A percentile compares a stretch with the other conserved stretches of the same genome.
These are phyloP conservation scores for Physaria fendleri DNA, from an alignment of 345 rosid genomes.

Conservation along the genomic window DNA sequence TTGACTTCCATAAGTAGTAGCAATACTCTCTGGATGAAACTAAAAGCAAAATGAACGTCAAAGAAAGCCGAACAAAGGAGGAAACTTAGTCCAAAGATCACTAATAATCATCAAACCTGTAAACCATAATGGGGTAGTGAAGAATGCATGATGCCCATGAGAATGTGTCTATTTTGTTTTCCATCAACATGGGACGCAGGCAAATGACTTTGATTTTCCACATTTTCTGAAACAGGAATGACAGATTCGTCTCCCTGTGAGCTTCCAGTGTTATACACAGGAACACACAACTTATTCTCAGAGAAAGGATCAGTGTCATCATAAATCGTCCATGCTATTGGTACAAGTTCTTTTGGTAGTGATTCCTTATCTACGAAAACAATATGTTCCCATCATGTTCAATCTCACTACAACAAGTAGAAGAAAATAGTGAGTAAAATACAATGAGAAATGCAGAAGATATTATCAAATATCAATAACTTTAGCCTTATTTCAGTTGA, in stretches of 20 bases:
- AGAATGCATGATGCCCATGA: conserved; percentile 91
- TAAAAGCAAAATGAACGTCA: conserved; percentile 35
- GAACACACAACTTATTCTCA: conserved; percentile 33
- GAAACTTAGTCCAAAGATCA: neutral
- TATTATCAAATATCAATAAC: neutral
- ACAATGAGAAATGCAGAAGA: neutral
- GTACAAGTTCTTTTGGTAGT: conserved; percentile 73
- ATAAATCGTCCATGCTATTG: conserved; percentile 79
- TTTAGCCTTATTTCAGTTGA: neutral
- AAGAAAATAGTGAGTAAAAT: conserved; percentile 6
- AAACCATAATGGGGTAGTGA: conserved; percentile 88
- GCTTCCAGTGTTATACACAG: conserved; percentile 25
- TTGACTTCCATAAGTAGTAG: conserved; percentile 69
- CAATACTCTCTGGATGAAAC: conserved; percentile 99
- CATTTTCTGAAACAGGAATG: conserved; percentile 24
- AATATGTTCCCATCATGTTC: conserved; percentile 70
- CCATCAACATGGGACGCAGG: conserved; percentile 26
- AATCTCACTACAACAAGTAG: conserved; percentile 54
- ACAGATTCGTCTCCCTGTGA: conserved; percentile 18
- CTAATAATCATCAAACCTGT: conserved; percentile 50
- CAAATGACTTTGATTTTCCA: conserved; percentile 28
- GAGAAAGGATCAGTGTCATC: conserved; percentile 45
- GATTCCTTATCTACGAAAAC: conserved; percentile 68
- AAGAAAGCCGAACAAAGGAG: conserved; percentile 9
- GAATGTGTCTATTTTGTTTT: conserved; percentile 36